Conservation (phyloP, 2,329 filamentous ascomycete genomes). For the Dothideomycetes sp. region DNA sequence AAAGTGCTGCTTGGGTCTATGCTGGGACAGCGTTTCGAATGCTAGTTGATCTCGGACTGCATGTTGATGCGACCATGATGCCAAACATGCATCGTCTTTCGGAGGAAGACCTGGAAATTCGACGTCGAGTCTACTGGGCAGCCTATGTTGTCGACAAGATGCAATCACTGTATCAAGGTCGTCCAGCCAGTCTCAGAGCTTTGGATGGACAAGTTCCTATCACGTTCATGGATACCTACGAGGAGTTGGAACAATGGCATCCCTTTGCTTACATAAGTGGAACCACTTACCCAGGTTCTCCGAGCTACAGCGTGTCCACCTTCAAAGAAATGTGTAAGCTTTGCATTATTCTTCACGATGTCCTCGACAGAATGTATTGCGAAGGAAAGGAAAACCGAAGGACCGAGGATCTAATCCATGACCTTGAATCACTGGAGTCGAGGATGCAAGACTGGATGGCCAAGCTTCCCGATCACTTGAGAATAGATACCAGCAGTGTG, state of each 20-base stretch:
- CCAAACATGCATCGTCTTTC: conserved; percentile 28
- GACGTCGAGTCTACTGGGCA: conserved; percentile 39
- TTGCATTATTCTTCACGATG: conserved; percentile 38
- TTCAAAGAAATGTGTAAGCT: conserved; percentile 36
- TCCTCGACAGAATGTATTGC: conserved; percentile 30
- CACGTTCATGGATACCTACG: conserved; percentile 41
- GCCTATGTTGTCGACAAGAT: conserved; percentile 43
- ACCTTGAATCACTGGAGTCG: neutral
- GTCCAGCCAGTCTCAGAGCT: conserved; percentile 41
- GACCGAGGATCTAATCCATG: neutral
- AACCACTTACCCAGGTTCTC: conserved; percentile 26
- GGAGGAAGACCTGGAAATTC: conserved; percentile 39
- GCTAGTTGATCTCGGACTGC: conserved; percentile 47
- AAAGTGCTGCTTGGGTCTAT: conserved; percentile 49
- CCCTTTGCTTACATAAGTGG: conserved; percentile 33
- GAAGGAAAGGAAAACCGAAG: conserved; percentile 16
- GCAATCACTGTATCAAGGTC: conserved; percentile 47
- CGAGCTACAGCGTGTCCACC: conserved; percentile 37
- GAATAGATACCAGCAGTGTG: neutral
- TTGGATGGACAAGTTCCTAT: conserved; percentile 40
- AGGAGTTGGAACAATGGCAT: conserved; percentile 46
- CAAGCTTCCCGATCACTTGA: neutral
- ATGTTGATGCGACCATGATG: conserved; percentile 34
- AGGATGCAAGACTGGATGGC: conserved; percentile 3
- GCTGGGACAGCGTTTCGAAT: conserved; percentile 49